A percentile compares a stretch with the other conserved stretches of the same genome.
Evolutionary conservation across 352 stramenopile genomes (phyloP).

Genomic region (Aphanomyces euteiches): DNA sequence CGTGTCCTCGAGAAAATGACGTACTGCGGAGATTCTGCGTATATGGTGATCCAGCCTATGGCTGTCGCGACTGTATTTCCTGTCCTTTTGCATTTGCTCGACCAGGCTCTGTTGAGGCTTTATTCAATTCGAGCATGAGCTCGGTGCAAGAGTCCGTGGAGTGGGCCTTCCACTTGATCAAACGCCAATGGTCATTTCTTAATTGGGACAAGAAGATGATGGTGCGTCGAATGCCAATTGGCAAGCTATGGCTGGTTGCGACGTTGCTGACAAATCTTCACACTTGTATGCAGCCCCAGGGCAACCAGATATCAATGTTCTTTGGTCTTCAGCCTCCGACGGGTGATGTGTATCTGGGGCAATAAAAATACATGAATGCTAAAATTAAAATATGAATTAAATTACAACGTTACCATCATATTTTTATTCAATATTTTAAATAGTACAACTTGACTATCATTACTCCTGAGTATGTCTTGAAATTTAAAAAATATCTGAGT

Average conservation of each 20-base stretch:
- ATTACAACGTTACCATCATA: neutral
- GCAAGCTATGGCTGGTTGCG: neutral
- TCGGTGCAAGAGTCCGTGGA: constrained; percentile 1
- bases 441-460: neutral
- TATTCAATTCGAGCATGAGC: constrained; percentile 8
- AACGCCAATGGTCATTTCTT: too few relatives aligned
- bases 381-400: neutral
- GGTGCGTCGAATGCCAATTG: too few relatives aligned
- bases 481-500: too few relatives aligned
- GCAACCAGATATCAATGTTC: constrained; percentile 1
- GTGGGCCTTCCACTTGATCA: too few relatives aligned
- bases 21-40: neutral
- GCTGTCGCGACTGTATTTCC: neutral
- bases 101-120: constrained; percentile 1
- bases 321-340: neutral
- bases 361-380: neutral
- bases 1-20: neutral
- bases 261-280: neutral
- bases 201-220: too few relatives aligned
- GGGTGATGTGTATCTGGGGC: neutral
- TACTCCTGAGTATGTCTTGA: too few relatives aligned
- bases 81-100: neutral
- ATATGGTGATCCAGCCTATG: constrained; percentile 15
- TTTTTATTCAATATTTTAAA: neutral
- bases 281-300: neutral